Percentiles rank a stretch among this genome's conserved stretches.
These are phyloP conservation scores for Fusarium pininemorale DNA, from an alignment of 2,329 filamentous ascomycete species.

Conservation along the genomic window DNA sequence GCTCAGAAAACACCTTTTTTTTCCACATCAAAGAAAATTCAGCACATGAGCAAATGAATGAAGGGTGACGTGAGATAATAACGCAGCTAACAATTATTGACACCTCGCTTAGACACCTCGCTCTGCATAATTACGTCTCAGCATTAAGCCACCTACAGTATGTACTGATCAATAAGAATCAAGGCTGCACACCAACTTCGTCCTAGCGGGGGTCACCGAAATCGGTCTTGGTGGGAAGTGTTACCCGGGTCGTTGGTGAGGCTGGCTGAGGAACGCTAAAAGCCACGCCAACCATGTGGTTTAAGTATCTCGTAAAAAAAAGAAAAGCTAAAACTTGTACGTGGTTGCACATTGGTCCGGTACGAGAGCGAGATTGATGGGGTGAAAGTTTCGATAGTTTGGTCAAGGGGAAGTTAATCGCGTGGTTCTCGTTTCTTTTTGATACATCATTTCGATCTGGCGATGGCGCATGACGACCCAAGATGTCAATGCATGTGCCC, in stretches of 20 bases:
- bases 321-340: neutral
- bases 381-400: neutral
- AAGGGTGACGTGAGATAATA: neutral
- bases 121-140: neutral
- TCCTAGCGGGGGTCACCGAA: neutral
- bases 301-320: neutral
- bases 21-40: accelerated
- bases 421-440: neutral
- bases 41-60: neutral
- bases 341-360: neutral
- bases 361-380: neutral
- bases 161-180: neutral
- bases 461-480: neutral
- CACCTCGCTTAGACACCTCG: neutral
- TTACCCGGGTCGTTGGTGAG: neutral
- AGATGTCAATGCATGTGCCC: neutral
- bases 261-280: neutral
- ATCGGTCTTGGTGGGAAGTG: neutral
- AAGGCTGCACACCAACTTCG: neutral
- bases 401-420: neutral
- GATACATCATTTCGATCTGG: neutral
- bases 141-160: neutral
- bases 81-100: neutral
- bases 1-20: accelerated
- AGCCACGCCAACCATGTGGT: neutral